Evolutionary conservation across 1,284 basidiomycete genomes (phyloP), one percentile per base, ranked within the genome.

Genomic region (Grifola frondosa): DNA sequence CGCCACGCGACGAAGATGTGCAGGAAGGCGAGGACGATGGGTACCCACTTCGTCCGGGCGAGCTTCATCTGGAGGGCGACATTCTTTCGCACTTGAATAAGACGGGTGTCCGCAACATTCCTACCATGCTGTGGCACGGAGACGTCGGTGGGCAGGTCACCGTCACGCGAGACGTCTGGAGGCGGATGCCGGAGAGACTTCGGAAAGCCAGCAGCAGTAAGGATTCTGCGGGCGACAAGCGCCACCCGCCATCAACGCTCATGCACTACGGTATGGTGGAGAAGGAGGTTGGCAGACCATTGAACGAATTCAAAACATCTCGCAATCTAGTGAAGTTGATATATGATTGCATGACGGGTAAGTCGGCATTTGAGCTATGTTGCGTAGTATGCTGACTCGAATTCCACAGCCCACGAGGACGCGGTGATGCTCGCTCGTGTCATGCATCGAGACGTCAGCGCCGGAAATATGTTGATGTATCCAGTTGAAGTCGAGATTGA

Each of bases 261-360:
- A 37, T 21, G 24, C 48, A 50, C 30, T 46, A 50, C 16, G 41
- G 48, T 2, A 21, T 57, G 42, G 49, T 57, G 42, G 32, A 49
- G 6, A 23, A 51, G 40, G 35, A 60, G 37, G 45, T 60, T 41
- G 37, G 56, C 29, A 12, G 46, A 30, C 45, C 57, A 23, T 17
- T 55, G 30, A 6, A 12, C 7, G 10, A 31, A n/a, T 40, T 50
- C 22, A 20, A n/a, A 10, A 37, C 44, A 23, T 16, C 30, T 19
- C 30, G 31, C 4, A 23, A 50, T 10, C 25, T 50, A 5, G 42
- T 44, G 3, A 12, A 24, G 11, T 8, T 42, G 5, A 20, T 48
- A n/a, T 16, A 12, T 6, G 37, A 43, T 16, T 44, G 42, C 17
- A 13, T 51, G 6, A 16, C 13, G 11, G 49, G 49, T 51, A 10